A percentile compares a stretch with the other conserved stretches of the same genome.
phyloP scores from a whole-genome alignment of 805 yeast genomes.

The Blastobotrys americana region DNA sequence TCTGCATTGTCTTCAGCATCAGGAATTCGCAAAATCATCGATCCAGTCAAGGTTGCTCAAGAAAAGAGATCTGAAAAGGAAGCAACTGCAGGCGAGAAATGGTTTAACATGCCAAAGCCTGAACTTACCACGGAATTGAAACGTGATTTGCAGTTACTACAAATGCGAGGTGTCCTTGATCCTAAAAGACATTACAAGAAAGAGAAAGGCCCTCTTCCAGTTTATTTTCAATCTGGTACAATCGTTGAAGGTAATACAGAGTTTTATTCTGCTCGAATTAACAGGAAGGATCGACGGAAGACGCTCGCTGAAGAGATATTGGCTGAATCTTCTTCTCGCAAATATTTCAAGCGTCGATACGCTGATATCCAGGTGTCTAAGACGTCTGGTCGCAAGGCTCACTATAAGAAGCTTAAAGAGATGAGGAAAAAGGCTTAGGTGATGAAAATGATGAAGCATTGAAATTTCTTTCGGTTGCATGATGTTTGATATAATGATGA shows the following conservation, averaged over 20 bases:
- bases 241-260: conserved; percentile 77
- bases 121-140: conserved; percentile 66
- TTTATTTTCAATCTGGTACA: conserved; percentile 83
- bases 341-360: conserved; percentile 81
- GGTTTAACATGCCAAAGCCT: conserved; percentile 77
- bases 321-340: conserved; percentile 58
- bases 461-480: not conserved
- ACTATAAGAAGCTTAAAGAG: conserved; percentile 54
- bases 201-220: conserved; percentile 65
- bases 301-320: conserved; percentile 79
- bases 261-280: conserved; percentile 58
- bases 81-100: conserved; percentile 47
- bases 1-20: not conserved
- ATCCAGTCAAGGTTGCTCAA: conserved; percentile 27
- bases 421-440: conserved; percentile 45
- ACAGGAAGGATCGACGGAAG: conserved; percentile 63
- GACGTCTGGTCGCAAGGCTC: conserved; percentile 58
- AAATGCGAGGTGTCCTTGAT: conserved; percentile 85
- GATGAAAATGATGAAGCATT: not conserved
- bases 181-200: conserved; percentile 94
- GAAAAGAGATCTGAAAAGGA: conserved; percentile 23
- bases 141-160: conserved; percentile 69
- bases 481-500: not conserved
- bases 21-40: conserved; percentile 23
- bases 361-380: conserved; percentile 64